These are phyloP conservation scores for Cytospora leucostoma DNA, from an alignment of 2,329 filamentous ascomycete species.

Conservation along the genomic window DNA sequence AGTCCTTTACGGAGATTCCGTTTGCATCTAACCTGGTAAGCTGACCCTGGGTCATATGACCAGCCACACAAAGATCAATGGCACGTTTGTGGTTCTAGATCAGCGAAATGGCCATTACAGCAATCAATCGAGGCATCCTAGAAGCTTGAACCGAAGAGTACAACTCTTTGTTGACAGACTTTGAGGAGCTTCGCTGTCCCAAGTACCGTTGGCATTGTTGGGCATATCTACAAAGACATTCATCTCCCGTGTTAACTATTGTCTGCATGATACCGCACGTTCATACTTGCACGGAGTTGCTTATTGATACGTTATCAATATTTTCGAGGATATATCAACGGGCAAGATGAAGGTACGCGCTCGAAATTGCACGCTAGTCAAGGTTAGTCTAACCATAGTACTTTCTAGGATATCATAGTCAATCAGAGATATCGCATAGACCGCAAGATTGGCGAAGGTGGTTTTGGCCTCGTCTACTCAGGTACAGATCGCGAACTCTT, in stretches of 20 bases:
- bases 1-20: too few species aligned
- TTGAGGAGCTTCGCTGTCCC: too few species aligned
- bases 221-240: background rate
- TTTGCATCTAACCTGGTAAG: too few species aligned
- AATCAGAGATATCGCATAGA: background rate
- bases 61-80: too few species aligned
- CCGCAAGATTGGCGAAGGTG: background rate
- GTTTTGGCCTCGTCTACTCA: conserved; percentile 2
- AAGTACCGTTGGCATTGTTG: background rate
- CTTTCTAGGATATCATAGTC: background rate
- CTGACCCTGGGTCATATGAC: too few species aligned
- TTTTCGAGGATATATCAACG: background rate
- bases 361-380: background rate
- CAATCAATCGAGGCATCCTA: too few species aligned
- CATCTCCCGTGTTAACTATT: background rate
- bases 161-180: too few species aligned
- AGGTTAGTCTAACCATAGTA: background rate
- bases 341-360: background rate
- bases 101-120: too few species aligned
- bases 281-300: background rate
- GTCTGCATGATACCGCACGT: background rate
- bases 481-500: background rate
- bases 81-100: too few species aligned
- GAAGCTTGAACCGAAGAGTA: too few species aligned
- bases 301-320: background rate